phyloP scores from a whole-genome alignment of 805 yeast genomes.

The Spathaspora passalidarum region DNA sequence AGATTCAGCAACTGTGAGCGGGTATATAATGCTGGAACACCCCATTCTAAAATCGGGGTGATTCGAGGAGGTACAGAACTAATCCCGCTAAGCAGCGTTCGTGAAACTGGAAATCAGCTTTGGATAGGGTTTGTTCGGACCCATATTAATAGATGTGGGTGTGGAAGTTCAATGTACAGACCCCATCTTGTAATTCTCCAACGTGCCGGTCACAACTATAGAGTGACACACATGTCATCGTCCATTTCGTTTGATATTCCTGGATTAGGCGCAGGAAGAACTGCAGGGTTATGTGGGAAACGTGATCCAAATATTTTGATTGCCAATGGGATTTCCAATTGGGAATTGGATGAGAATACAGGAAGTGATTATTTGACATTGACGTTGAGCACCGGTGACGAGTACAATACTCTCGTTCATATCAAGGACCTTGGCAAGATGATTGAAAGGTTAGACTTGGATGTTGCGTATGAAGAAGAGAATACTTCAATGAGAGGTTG shows the following conservation, averaged over 20 bases:
- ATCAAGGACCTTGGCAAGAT: too few relatives aligned
- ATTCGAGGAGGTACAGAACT: slow-evolving; percentile 37
- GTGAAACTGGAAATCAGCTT: slow-evolving; percentile 26
- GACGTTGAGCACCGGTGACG: slow-evolving; percentile 35
- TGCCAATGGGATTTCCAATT: slow-evolving; percentile 30
- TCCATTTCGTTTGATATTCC: slow-evolving; percentile 30
- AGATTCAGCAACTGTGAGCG: slow-evolving; percentile 3
- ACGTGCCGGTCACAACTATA: slow-evolving; percentile 15
- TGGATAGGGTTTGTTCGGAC: slow-evolving; percentile 42
- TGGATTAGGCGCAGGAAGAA: slow-evolving; percentile 26
- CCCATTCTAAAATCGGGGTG: slow-evolving; percentile 22
- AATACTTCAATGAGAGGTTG: slow-evolving; percentile 20
- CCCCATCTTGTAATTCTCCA: slow-evolving; percentile 34
- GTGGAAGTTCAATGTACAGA: slow-evolving; percentile 36
- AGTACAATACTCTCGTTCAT: slow-evolving; percentile 29
- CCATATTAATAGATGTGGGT: slow-evolving; percentile 36
- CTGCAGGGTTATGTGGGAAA: slow-evolving; percentile 21
- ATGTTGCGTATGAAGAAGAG: slow-evolving; percentile 20
- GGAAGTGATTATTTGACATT: slow-evolving; percentile 26
- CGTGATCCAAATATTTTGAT: slow-evolving; percentile 26
- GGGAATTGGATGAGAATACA: slow-evolving; percentile 12
- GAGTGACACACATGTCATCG: slow-evolving; percentile 29
- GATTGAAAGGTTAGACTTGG: slow-evolving; percentile 23
- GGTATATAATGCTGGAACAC: slow-evolving; percentile 1
- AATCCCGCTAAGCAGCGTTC: slow-evolving; percentile 16